Conservation (phyloP, 345 rosid genomes). For the Eucalyptus marginata region DNA sequence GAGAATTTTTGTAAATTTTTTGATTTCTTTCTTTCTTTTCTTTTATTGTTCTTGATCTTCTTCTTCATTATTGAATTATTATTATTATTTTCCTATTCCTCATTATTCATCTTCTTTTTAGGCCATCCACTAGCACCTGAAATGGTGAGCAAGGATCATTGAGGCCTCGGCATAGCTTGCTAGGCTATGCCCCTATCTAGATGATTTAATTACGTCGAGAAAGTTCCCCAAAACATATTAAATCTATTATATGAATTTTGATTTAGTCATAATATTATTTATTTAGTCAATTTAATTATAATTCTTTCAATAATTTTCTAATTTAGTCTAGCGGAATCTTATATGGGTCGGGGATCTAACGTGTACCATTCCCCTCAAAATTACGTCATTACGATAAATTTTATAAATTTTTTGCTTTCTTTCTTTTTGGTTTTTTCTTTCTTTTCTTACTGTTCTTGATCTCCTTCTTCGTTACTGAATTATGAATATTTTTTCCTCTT, state of each 20-base stretch:
- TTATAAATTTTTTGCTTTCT: neutral
- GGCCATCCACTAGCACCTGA: too few relatives aligned
- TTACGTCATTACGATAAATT: neutral
- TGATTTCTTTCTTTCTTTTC: too few relatives aligned
- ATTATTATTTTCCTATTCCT: too few relatives aligned
- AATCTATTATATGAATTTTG: neutral
- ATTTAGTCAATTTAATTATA: neutral
- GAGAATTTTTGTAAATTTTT: too few relatives aligned
- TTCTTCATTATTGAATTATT: too few relatives aligned
- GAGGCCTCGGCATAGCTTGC: too few relatives aligned
- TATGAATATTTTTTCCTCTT: neutral
- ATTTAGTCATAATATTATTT: neutral
- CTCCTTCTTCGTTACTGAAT: neutral
- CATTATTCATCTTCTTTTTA: too few relatives aligned
- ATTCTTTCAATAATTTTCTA: neutral
- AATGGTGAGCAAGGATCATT: too few relatives aligned
- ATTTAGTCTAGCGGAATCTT: rapidly evolving
- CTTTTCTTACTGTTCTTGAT: neutral
- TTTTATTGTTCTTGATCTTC: too few relatives aligned
- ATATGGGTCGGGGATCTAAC: too few relatives aligned
- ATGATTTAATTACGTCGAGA: neutral
- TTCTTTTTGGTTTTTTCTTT: neutral
- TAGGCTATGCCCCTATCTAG: too few relatives aligned
- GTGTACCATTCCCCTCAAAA: neutral
- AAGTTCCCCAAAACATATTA: neutral